Evolutionary conservation across 2,329 filamentous ascomycete species (phyloP), one percentile per base, ranked within the genome.

Genomic region (Davidsoniella neocaledoniae): DNA sequence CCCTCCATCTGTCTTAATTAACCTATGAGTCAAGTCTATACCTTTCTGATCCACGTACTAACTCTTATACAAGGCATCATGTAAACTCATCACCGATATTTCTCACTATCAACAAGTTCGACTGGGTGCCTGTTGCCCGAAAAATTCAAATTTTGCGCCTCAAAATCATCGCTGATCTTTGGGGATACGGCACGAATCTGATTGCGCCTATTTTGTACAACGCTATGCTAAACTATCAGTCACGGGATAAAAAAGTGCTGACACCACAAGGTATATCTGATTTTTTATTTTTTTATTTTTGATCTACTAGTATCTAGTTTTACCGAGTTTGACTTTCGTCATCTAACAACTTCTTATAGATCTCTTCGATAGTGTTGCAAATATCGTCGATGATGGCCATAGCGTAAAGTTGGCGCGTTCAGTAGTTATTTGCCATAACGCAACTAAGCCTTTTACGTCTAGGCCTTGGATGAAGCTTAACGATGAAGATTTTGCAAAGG

Each of bases 71-170:
- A 59, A 87, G 88, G 58, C 88, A 95, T 63, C 76, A 79, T 58
- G 66, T 90, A 56, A 95, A 83, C 59, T 68, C 68, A 0, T 59
- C 70, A 9, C 80, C 81, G n/a, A 77, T 94, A 56, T 91, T 90
- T 66, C 71, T 85, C 55, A 68, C 70, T 6, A 71, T 94, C 60
- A 72, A 79, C 58, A 65, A 66, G 9, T 71, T 71, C 55, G 55
- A 68, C 37, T 91, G 75, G 73, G 68, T 87, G 41, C 68, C 76
- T 0, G 59, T 64, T 0, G 67, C 69, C 6, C 67, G 68, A 44
- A 90, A 88, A 60, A 67, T 71, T 10, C 77, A 84, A 5, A 65
- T 94, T 0, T 68, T 94, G 6, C 83, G 91, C 63, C 88, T 79
- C 76, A 94, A 93, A 63, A 83, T 80, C 46, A 76, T 86, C 40